phyloP scores from a whole-genome alignment of 78 protist genomes.

The Dictyostelium capitatum region DNA sequence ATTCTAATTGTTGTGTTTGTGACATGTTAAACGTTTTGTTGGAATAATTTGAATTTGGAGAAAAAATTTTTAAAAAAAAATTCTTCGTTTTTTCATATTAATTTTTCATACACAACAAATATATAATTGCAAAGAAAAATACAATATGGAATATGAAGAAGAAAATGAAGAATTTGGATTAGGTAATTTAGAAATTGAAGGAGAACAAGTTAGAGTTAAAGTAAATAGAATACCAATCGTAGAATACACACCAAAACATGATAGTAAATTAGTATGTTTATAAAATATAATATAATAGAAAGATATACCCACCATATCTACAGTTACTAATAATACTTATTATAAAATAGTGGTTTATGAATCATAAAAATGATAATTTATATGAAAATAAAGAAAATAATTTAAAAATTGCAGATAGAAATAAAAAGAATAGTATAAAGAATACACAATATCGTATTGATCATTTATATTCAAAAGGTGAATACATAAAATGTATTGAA shows the following conservation, averaged over 20 bases:
- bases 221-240: slow-evolving; percentile 29
- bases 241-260: slow-evolving; percentile 51
- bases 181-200: slow-evolving; percentile 4
- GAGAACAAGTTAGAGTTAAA: background rate
- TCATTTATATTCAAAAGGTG: slow-evolving; percentile 8
- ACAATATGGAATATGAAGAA: background rate
- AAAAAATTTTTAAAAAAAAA: background rate
- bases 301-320: no score
- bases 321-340: background rate
- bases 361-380: background rate
- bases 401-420: background rate
- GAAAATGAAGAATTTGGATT: slow-evolving; percentile 31
- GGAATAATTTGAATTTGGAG: background rate
- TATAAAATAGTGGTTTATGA: background rate
- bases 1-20: background rate
- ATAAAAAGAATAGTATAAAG: slow-evolving; percentile 12
- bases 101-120: no score
- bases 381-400: background rate
- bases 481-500: slow-evolving; percentile 25
- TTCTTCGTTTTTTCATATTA: no score
- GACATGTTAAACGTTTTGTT: background rate
- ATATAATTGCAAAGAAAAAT: background rate
- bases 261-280: slow-evolving; percentile 37
- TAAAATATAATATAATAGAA: no score
- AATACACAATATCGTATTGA: slow-evolving; percentile 14